A percentile compares a stretch with the other conserved stretches of the same genome.
Conservation (phyloP, 768 basidiomycete genomes). For the Chalciporus pseudorubinellus region DNA sequence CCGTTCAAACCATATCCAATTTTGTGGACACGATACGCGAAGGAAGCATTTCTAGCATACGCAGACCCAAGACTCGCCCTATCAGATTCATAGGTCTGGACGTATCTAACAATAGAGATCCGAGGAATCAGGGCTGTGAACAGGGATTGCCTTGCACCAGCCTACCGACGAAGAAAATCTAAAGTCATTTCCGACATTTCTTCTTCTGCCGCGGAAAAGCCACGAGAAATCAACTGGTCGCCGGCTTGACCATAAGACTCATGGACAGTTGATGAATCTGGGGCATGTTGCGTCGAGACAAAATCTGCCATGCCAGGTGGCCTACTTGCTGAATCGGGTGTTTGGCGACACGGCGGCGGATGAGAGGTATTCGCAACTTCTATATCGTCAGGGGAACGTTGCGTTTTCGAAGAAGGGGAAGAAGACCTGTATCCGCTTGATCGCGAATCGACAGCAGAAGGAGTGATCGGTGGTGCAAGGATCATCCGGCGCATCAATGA, state of each 20-base stretch:
- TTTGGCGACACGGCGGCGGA: background rate
- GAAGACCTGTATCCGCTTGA: background rate
- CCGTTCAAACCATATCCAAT: background rate
- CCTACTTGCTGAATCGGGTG: background rate
- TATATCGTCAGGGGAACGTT: constrained; percentile 1
- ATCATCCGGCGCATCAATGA: constrained; percentile 8
- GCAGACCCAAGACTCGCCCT: constrained; percentile 33
- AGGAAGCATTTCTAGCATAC: constrained; percentile 30
- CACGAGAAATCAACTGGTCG: background rate
- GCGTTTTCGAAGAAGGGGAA: background rate
- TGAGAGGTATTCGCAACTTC: constrained; percentile 1
- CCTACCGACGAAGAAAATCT: constrained; percentile 30
- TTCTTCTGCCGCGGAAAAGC: constrained; percentile 16
- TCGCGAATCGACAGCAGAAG: background rate
- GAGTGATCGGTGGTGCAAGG: background rate
- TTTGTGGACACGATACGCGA: constrained; percentile 27
- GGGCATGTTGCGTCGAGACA: background rate
- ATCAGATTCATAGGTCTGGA: constrained; percentile 32
- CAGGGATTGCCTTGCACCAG: background rate
- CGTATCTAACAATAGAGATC: constrained; percentile 20
- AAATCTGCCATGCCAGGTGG: background rate
- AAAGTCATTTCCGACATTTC: constrained; percentile 30
- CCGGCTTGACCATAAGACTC: background rate
- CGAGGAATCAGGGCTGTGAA: constrained; percentile 2
- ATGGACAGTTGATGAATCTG: background rate